phyloP scores from a whole-genome alignment of 1,139 yeast genomes.

The Magnusiomyces sp. region DNA sequence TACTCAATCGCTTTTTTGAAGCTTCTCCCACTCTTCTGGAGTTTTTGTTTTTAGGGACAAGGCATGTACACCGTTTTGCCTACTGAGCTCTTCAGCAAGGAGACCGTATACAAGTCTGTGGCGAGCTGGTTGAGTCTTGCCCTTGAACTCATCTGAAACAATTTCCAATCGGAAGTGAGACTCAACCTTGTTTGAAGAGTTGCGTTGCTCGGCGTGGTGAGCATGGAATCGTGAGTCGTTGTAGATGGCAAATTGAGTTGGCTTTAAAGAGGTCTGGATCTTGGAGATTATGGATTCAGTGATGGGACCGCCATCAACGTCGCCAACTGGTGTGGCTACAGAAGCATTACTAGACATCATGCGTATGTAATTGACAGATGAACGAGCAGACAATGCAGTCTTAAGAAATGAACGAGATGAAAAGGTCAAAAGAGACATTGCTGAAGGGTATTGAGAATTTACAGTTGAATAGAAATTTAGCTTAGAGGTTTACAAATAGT shows the following conservation, averaged over 20 bases:
- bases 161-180: constrained; percentile 68
- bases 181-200: constrained; percentile 65
- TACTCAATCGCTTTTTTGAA: too few relatives aligned
- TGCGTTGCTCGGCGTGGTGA: constrained; percentile 77
- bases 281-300: constrained; percentile 44
- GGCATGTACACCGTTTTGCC: constrained; percentile 72
- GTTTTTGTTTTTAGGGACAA: constrained; percentile 82
- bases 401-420: too few relatives aligned
- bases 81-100: constrained; percentile 62
- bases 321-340: constrained; percentile 11
- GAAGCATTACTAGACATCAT: constrained; percentile 2
- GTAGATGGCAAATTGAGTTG: constrained; percentile 45
- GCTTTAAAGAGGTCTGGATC: constrained; percentile 40
- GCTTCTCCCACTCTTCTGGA: constrained; percentile 34
- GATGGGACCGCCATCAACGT: constrained; percentile 34
- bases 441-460: too few relatives aligned
- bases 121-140: constrained; percentile 61
- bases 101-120: constrained; percentile 69
- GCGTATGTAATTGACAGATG: not conserved
- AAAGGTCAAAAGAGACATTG: too few relatives aligned
- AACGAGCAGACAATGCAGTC: not conserved
- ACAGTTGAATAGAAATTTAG: too few relatives aligned
- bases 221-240: constrained; percentile 89
- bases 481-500: too few relatives aligned
- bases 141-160: constrained; percentile 62